Evolutionary conservation across 2,329 filamentous ascomycete species (phyloP), one percentile per base, ranked within the genome.

Genomic region (Claviceps sp.): DNA sequence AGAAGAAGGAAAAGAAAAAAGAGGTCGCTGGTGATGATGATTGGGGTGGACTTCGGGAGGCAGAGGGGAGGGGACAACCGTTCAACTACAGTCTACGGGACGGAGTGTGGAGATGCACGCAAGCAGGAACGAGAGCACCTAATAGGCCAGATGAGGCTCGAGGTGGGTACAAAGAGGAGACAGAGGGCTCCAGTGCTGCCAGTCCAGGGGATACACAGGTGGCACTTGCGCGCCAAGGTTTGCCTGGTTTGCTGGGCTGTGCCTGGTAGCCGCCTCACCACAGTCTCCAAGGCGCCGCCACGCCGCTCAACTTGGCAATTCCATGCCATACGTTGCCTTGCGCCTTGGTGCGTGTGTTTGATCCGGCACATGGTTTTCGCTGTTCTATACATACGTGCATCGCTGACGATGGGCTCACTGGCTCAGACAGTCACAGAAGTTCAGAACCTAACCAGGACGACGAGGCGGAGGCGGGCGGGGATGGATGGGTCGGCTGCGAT

Each of bases 1-100:
- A 56, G 54, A 56, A 55, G 60, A 56, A 54, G 55, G 56, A 55
- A 57, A 56, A 60, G 16, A n/a, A 55, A 50, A 53, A 54, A 55
- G 57, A 55, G 59, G 54, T 55, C 58, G 57, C 56, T 54, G 56
- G 50, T 57, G 56, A 57, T 56, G 52, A 56, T 53, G 49, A 46
- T 37, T 30, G 30, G 55, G 54, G 48, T 37, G 44, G 54, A 44
- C 47, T 54, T 41, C 26, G 38, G 47, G 42, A 37, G 47, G 37
- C 20, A 43, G 40, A 41, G 43, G 50, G 43, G 47, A 52, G 47
- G 18, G 26, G 14, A 18, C 20, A 34, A 9, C 16, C 14, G 16
- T 13, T 24, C 30, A 4, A 51, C 50, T 24, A n/a, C n/a, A n/a
- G n/a, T n/a, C n/a, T n/a, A 48, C 22, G 47, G 48, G n/a, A 45